Evolutionary conservation across 768 basidiomycete genomes (phyloP), one percentile per base, ranked within the genome.

Genomic region (Pulveroboletus sp.): DNA sequence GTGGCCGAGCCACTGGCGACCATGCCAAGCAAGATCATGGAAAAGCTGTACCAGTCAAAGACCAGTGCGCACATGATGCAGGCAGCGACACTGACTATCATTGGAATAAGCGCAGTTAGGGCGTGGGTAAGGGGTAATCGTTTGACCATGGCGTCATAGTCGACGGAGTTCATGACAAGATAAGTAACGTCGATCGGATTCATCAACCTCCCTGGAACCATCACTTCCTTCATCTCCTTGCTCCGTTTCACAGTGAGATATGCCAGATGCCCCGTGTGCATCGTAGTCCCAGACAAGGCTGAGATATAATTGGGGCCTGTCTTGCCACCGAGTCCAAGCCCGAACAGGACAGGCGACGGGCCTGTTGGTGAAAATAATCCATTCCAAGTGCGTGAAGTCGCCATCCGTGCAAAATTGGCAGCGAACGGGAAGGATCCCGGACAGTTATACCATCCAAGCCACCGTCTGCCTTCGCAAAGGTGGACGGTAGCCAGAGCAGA

Each of bases 381-480:
- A 36, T 60, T 48, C 63, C 64, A 69, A 37, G 59, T 46, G n/a
- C 55, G 56, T 1, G 60, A 50, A 13, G 56, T 57, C 1, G 63
- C 58, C 43, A 71, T 61, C 9, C 57, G 56, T 2, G 64, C 64
- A 44, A 69, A 69, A 8, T 59, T 57, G 39, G 58, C 64, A 17
- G 69, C 70, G 33, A 71, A 56, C 5, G 46, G 44, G 32, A 65
- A 67, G 9, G 52, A 61, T 28, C 70, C 71, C 0, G 68, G 69
- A n/a, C 61, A 68, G 45, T 71, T 72, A 27, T 71, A 71, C 66
- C 66, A 71, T 15, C 69, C 71, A 13, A 71, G 49, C 66, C 65
- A 72, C 33, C 59, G 62, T 43, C 64, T 61, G 21, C 61, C 61
- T 43, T 62, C 43, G 45, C 60, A 69, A 17, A 71, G 53, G 43